phyloP scores from a whole-genome alignment of 768 basidiomycete species.

The Leccinum disarticulatum region DNA sequence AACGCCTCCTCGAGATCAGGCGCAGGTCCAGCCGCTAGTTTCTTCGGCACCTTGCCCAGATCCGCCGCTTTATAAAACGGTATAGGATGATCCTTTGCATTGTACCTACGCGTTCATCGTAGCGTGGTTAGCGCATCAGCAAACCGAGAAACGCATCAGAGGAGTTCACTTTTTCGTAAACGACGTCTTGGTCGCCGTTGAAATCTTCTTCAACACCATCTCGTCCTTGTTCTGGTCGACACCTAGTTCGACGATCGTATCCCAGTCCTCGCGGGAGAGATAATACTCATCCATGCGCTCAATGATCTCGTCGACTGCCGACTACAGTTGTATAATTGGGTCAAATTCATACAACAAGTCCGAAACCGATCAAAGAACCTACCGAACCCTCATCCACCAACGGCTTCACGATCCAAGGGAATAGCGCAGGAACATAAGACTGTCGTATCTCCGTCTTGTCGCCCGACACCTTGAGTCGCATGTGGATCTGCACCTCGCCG shows the following conservation, averaged over 20 bases:
- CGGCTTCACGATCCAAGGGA: slow-evolving; percentile 76
- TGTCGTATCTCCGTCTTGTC: slow-evolving; percentile 88
- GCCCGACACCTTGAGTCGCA: slow-evolving; percentile 93
- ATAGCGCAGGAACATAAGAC: slow-evolving; percentile 88
- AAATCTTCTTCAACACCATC: slow-evolving; percentile 77
- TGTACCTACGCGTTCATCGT: slow-evolving; percentile 61
- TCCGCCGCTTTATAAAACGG: slow-evolving; percentile 90
- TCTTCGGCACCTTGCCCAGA: slow-evolving; percentile 78
- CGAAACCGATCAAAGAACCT: slow-evolving; percentile 35
- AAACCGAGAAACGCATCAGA: too few species aligned
- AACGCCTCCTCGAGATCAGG: slow-evolving; percentile 94
- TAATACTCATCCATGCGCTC: slow-evolving; percentile 92
- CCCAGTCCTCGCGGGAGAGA: slow-evolving; percentile 94
- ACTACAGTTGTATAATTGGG: not conserved
- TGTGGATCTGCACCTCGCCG: slow-evolving; percentile 88
- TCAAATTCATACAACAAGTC: not conserved
- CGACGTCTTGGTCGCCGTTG: slow-evolving; percentile 74
- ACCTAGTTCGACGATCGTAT: slow-evolving; percentile 90
- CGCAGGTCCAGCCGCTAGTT: slow-evolving; percentile 66
- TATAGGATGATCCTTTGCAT: slow-evolving; percentile 85
- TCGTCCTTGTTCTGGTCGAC: slow-evolving; percentile 79
- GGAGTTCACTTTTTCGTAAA: slow-evolving; percentile 74
- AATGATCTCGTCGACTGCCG: slow-evolving; percentile 80
- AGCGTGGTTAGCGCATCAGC: not conserved
- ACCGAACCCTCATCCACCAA: slow-evolving; percentile 74